A percentile compares a stretch with the other conserved stretches of the same genome.
Evolutionary conservation across 257 asterid species (phyloP).

Genomic region (Rauvolfia tetraphylla): DNA sequence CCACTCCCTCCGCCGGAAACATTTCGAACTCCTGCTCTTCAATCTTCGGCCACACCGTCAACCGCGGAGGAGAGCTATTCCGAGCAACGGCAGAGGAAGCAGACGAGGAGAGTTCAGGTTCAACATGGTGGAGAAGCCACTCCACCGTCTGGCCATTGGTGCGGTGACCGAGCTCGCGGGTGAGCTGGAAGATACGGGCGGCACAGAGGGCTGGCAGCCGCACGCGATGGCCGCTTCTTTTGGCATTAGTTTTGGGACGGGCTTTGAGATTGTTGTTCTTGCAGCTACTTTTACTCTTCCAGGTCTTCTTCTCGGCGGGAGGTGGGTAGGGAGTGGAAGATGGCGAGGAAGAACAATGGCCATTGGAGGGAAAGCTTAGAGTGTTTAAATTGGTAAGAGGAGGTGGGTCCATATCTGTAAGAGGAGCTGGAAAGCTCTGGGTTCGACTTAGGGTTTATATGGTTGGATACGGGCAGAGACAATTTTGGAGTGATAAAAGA

Average conservation of each 20-base stretch:
- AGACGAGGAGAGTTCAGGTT: slow-evolving; percentile 14
- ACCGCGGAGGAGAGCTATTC: slow-evolving; percentile 3
- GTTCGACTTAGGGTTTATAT: too few species aligned
- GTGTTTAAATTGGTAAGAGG: background rate
- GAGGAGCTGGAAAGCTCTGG: background rate
- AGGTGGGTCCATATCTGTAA: slow-evolving; percentile 16
- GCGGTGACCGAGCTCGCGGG: slow-evolving; percentile 35
- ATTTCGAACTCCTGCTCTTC: slow-evolving; percentile 10
- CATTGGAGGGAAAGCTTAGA: background rate
- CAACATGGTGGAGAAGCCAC: slow-evolving; percentile 28
- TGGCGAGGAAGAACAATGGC: background rate
- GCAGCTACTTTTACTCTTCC: background rate
- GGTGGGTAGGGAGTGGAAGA: slow-evolving; percentile 1
- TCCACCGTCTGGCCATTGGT: slow-evolving; percentile 33
- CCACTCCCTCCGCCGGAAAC: slow-evolving; percentile 9
- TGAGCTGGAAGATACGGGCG: slow-evolving; percentile 32
- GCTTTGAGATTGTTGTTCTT: background rate
- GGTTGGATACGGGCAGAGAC: too few species aligned
- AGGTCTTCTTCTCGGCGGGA: background rate
- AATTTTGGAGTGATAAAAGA: too few species aligned
- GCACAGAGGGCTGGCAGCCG: slow-evolving; percentile 34
- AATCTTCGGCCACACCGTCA: slow-evolving; percentile 7
- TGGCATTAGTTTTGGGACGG: background rate
- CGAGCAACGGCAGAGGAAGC: background rate
- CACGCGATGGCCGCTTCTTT: slow-evolving; percentile 20